Conservation (phyloP, 2,329 filamentous ascomycete genomes). For the Tolypocladium ovalisporum region DNA sequence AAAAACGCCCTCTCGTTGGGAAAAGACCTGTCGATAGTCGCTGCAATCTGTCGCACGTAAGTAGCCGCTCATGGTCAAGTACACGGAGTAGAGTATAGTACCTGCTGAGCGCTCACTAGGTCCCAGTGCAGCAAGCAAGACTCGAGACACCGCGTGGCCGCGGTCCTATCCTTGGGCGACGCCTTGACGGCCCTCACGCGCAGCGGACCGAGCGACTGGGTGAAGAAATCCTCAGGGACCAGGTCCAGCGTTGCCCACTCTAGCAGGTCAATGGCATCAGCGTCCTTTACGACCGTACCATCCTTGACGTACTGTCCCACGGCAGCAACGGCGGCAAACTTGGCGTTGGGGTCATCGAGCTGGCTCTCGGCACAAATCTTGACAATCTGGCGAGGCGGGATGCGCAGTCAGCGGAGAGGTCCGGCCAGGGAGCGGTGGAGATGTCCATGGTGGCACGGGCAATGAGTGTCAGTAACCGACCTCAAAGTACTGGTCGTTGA, state of each 20-base stretch:
- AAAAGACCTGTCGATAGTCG: conserved; percentile 39
- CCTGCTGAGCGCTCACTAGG: conserved; percentile 45
- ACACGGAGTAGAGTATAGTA: conserved; percentile 11
- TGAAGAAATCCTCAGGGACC: conserved; percentile 27
- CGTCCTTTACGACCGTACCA: conserved; percentile 33
- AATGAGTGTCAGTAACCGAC: conserved; percentile 16
- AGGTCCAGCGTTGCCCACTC: conserved; percentile 40
- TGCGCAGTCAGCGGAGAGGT: neutral
- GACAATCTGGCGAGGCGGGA: conserved; percentile 23
- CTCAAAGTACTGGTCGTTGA: conserved; percentile 46
- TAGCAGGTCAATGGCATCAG: conserved; percentile 40
- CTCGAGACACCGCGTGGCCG: conserved; percentile 34
- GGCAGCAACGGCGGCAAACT: conserved; percentile 30
- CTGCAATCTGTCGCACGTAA: conserved; percentile 34
- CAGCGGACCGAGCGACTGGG: conserved; percentile 37
- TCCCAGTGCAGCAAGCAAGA: conserved; percentile 45
- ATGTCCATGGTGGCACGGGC: neutral
- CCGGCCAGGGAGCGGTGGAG: neutral
- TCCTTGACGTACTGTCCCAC: conserved; percentile 36
- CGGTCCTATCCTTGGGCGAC: conserved; percentile 32
- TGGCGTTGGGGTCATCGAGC: conserved; percentile 36
- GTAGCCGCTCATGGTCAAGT: neutral
- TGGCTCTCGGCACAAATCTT: conserved; percentile 40
- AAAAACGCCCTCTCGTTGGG: conserved; percentile 35
- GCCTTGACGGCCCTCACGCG: conserved; percentile 41